Evolutionary conservation across 306 rosid genomes (phyloP).

Genomic region (Comarum palustre): DNA sequence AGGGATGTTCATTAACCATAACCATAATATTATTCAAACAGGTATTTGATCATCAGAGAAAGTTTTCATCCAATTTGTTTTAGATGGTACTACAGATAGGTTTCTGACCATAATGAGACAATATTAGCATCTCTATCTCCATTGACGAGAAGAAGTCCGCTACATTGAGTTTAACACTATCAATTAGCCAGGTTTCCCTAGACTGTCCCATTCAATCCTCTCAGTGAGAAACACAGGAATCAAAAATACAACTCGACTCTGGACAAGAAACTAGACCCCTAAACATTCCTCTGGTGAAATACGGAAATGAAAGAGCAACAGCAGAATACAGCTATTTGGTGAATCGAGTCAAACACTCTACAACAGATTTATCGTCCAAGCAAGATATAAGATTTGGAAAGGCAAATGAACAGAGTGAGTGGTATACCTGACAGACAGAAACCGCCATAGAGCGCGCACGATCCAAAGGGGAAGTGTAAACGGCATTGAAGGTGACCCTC

Average conservation of each 20-base stretch:
- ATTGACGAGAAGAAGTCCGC: background rate
- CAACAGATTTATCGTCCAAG: background rate
- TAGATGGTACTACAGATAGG: background rate
- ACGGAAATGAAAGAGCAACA: background rate
- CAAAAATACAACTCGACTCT: background rate
- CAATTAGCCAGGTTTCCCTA: background rate
- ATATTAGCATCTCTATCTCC: background rate
- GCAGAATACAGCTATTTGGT: background rate
- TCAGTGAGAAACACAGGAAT: background rate
- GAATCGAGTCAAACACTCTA: background rate
- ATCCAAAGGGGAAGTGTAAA: conserved; percentile 74
- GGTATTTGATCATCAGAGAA: background rate
- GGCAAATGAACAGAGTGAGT: background rate
- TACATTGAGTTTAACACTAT: background rate
- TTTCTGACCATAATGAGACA: background rate
- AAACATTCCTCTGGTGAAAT: background rate
- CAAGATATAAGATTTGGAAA: background rate
- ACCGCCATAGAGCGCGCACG: conserved; percentile 79
- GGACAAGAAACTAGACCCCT: background rate
- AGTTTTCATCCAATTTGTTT: background rate
- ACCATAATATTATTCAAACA: background rate
- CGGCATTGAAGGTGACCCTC: conserved; percentile 69
- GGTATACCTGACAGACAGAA: conserved; percentile 66
- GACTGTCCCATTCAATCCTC: background rate
- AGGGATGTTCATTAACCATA: conserved; percentile 1